These are phyloP conservation scores for Trichophyton simii DNA, from an alignment of 2,329 filamentous ascomycete genomes.

Conservation along the genomic window DNA sequence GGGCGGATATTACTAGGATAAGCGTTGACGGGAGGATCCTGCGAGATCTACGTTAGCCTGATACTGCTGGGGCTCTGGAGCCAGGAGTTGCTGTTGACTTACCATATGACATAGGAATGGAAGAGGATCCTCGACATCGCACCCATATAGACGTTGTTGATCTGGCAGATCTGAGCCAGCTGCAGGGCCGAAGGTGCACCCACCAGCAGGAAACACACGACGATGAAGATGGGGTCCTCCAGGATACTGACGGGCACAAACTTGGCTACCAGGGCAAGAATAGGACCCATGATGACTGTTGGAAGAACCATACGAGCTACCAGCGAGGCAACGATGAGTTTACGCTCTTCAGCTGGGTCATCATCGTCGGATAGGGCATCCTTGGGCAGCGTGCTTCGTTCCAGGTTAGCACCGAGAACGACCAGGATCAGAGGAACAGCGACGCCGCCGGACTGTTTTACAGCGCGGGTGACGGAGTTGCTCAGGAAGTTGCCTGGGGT, in stretches of 20 bases:
- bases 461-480: slow-evolving; percentile 82
- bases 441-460: slow-evolving; percentile 74
- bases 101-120: slow-evolving; percentile 94
- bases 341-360: slow-evolving; percentile 55
- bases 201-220: slow-evolving; percentile 92
- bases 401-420: slow-evolving; percentile 86
- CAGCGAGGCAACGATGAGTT: slow-evolving; percentile 72
- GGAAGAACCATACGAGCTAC: slow-evolving; percentile 86
- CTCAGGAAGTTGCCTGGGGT: slow-evolving; percentile 75
- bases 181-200: slow-evolving; percentile 89
- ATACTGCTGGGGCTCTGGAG: neutral
- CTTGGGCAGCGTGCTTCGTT: slow-evolving; percentile 71
- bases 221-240: slow-evolving; percentile 94
- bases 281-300: slow-evolving; percentile 79
- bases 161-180: slow-evolving; percentile 94
- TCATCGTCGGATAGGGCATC: slow-evolving; percentile 54
- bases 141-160: slow-evolving; percentile 90
- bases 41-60: slow-evolving; percentile 5
- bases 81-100: slow-evolving; percentile 26
- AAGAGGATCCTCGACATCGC: slow-evolving; percentile 89
- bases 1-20: slow-evolving; percentile 73
- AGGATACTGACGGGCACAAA: slow-evolving; percentile 86
- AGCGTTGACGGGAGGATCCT: slow-evolving; percentile 92
- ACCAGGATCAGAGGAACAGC: slow-evolving; percentile 92
- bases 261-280: slow-evolving; percentile 77